Evolutionary conservation across 2,329 filamentous ascomycete species (phyloP).

Genomic region (Pyricularia grisea): DNA sequence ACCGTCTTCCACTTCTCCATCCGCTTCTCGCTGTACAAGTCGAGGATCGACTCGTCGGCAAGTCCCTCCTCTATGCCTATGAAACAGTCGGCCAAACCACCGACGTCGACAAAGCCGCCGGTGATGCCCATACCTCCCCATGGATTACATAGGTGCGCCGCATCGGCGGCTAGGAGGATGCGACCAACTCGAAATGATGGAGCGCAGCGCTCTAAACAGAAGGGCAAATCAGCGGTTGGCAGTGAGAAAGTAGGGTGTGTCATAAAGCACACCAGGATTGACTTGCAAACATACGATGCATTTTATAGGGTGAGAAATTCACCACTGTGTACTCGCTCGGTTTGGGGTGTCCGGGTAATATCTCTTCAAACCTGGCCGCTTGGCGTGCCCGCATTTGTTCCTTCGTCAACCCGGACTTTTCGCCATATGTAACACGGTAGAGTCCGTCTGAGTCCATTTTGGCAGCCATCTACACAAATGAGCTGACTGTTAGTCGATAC

Average conservation of each 20-base stretch:
- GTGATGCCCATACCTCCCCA: conserved; percentile 54
- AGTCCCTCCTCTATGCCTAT: conserved; percentile 32
- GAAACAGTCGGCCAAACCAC: conserved; percentile 51
- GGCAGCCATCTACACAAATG: conserved; percentile 41
- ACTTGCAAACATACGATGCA: conserved; percentile 32
- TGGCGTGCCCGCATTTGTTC: conserved; percentile 45
- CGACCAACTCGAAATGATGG: conserved; percentile 46
- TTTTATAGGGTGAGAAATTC: conserved; percentile 49
- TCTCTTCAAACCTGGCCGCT: conserved; percentile 43
- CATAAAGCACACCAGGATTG: not conserved
- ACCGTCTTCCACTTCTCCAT: conserved; percentile 34
- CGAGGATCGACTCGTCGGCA: conserved; percentile 32
- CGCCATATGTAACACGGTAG: conserved; percentile 56
- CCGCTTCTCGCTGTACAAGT: conserved; percentile 34
- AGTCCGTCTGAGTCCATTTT: conserved; percentile 48
- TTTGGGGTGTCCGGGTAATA: conserved; percentile 50
- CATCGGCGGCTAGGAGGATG: conserved; percentile 49
- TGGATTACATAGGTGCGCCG: conserved; percentile 46
- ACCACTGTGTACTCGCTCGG: conserved; percentile 46
- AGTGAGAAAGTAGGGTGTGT: too few species aligned
- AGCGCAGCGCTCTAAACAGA: conserved; percentile 38
- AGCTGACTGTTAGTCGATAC: not conserved
- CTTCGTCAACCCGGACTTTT: conserved; percentile 38
- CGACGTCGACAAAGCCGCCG: conserved; percentile 55
- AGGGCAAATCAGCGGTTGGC: not conserved